Percentiles rank a stretch among this genome's conserved stretches.
These are phyloP conservation scores for Dicorynia guianensis DNA, from an alignment of 306 rosid genomes.

Conservation along the genomic window DNA sequence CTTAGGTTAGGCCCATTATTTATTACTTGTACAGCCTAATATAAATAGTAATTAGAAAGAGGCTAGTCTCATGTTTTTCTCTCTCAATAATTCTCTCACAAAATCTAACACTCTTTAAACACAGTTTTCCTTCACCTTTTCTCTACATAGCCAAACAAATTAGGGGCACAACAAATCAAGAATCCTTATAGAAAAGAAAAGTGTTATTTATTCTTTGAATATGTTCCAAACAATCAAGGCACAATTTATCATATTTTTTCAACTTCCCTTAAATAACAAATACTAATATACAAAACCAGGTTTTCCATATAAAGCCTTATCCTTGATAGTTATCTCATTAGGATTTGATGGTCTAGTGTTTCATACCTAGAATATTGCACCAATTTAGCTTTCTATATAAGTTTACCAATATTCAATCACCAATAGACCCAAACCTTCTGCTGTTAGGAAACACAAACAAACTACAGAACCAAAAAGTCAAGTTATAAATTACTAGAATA, in stretches of 20 bases:
- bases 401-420: not conserved
- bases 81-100: too few species aligned
- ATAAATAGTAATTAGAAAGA: too few species aligned
- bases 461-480: not conserved
- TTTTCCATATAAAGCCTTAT: not conserved
- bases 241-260: not conserved
- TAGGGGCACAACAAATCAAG: not conserved
- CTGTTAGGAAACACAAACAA: not conserved
- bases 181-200: not conserved
- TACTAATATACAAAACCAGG: slow-evolving; percentile 11
- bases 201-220: not conserved
- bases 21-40: too few species aligned
- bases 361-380: not conserved
- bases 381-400: not conserved
- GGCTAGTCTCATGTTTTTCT: too few species aligned
- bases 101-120: too few species aligned
- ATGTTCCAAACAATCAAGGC: not conserved
- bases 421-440: not conserved
- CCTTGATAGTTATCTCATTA: too few species aligned
- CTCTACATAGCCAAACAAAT: not conserved
- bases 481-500: not conserved
- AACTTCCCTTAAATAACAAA: not conserved
- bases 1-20: too few species aligned
- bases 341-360: not conserved
- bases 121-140: too few species aligned